Evolutionary conservation across 139 green algal species (phyloP).

Genomic region (Spirogloea muscicola): DNA sequence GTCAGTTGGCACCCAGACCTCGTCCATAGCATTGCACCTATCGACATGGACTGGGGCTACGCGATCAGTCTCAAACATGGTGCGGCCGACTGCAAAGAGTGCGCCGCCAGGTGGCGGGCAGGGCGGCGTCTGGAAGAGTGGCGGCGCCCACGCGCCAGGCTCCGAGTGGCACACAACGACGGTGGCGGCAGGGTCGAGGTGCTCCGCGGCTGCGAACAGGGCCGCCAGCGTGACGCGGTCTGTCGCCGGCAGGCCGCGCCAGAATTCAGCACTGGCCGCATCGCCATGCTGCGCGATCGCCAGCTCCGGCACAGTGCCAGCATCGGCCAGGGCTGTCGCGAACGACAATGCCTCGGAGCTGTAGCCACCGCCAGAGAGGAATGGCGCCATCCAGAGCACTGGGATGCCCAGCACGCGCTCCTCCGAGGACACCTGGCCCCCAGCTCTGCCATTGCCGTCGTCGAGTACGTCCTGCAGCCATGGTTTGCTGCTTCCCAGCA

Average conservation of each 20-base stretch:
- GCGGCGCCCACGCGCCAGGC: slow-evolving; percentile 47
- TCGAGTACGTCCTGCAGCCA: no score
- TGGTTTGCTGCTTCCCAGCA: no score
- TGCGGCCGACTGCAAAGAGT: slow-evolving; percentile 42
- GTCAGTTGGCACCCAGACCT: slow-evolving; percentile 46
- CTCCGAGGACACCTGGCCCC: neutral
- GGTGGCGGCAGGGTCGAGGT: no score
- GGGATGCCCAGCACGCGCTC: neutral
- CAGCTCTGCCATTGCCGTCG: neutral
- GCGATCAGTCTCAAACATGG: slow-evolving; percentile 56
- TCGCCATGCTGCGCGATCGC: slow-evolving; percentile 35
- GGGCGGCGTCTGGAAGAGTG: slow-evolving; percentile 38
- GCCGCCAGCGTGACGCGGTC: no score
- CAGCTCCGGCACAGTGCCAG: neutral
- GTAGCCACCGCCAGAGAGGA: slow-evolving; percentile 37
- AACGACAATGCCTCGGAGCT: slow-evolving; percentile 40
- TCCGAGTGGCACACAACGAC: slow-evolving; percentile 50
- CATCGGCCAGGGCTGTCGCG: slow-evolving; percentile 2
- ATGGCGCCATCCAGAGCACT: slow-evolving; percentile 43
- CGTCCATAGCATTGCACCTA: slow-evolving; percentile 48
- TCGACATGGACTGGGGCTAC: slow-evolving; percentile 40
- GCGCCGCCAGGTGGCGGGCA: slow-evolving; percentile 36
- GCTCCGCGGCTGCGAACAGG: no score
- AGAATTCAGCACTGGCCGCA: slow-evolving; percentile 18
- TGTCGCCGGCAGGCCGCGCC: slow-evolving; percentile 16